phyloP scores from a whole-genome alignment of 2,329 filamentous ascomycete genomes.

The Lasiodiplodia hormozganensis region DNA sequence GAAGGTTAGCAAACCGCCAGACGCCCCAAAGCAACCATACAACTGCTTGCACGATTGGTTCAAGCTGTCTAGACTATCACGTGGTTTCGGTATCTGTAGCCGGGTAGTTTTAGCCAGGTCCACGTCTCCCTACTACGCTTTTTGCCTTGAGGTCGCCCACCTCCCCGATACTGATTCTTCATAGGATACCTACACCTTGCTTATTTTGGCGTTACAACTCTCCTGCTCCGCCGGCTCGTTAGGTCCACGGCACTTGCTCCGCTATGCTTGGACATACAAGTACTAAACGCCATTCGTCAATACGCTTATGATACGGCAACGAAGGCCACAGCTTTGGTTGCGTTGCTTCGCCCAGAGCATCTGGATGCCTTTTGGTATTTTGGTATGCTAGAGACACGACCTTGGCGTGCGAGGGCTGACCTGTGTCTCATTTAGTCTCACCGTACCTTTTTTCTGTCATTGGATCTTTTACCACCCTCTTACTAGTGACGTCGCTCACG shows the following conservation, averaged over 20 bases:
- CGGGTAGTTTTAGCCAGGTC: neutral
- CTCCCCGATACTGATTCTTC: slow-evolving; percentile 19
- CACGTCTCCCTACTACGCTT: neutral
- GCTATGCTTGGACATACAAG: slow-evolving; percentile 29
- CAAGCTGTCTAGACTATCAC: neutral
- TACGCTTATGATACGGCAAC: slow-evolving; percentile 27
- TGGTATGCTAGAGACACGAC: neutral
- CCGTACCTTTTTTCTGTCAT: slow-evolving; percentile 31
- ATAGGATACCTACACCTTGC: slow-evolving; percentile 30
- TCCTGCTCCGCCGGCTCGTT: slow-evolving; percentile 30
- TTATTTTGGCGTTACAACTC: slow-evolving; percentile 30
- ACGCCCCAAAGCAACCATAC: neutral
- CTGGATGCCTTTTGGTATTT: slow-evolving; percentile 32
- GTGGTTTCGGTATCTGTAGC: neutral
- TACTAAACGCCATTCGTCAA: slow-evolving; percentile 25
- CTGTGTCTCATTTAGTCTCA: slow-evolving; percentile 3
- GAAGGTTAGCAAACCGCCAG: neutral
- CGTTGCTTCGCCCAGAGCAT: slow-evolving; percentile 30
- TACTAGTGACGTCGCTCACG: slow-evolving; percentile 31
- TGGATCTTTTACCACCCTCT: slow-evolving; percentile 30
- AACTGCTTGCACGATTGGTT: neutral
- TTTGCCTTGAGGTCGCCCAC: neutral
- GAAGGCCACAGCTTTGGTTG: slow-evolving; percentile 30
- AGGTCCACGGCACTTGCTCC: slow-evolving; percentile 32
- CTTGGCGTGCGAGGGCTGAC: neutral